Evolutionary conservation across 164 flowering plant species (phyloP).

Genomic region (Aristolochia fimbriata): DNA sequence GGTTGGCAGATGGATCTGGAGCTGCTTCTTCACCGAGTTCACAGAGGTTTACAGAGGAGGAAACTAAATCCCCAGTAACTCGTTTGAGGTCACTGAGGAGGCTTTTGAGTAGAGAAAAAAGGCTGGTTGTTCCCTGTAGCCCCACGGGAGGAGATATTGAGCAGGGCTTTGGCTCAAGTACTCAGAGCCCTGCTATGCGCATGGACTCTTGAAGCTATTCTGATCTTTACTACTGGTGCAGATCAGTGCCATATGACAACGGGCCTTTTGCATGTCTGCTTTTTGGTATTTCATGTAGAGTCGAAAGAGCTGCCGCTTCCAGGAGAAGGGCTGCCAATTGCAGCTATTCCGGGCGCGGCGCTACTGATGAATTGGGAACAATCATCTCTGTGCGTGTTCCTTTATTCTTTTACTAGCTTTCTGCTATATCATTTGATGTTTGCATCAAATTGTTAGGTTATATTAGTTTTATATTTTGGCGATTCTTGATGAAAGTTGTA

Average conservation of each 20-base stretch:
- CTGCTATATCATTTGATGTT: too few relatives aligned
- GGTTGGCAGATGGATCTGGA: background rate
- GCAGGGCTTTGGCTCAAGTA: constrained; percentile 8
- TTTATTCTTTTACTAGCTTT: too few relatives aligned
- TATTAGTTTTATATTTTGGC: too few relatives aligned
- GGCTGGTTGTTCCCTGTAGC: constrained; percentile 6
- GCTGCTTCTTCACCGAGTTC: constrained; percentile 28
- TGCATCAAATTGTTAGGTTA: too few relatives aligned
- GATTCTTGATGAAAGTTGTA: too few relatives aligned
- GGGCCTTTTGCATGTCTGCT: background rate
- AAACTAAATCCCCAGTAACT: constrained; percentile 2
- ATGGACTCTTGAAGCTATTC: constrained; percentile 1
- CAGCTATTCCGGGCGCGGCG: too few relatives aligned
- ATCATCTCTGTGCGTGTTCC: too few relatives aligned
- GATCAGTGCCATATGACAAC: background rate
- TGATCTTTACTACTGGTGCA: background rate
- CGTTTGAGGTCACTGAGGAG: constrained; percentile 11
- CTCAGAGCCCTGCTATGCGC: background rate
- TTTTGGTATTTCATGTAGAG: background rate
- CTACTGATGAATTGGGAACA: too few relatives aligned
- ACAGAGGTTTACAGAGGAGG: constrained; percentile 20
- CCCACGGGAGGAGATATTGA: constrained; percentile 8
- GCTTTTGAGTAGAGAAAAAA: constrained; percentile 13
- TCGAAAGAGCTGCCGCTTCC: too few relatives aligned
- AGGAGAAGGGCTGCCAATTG: too few relatives aligned